phyloP scores from a whole-genome alignment of 2,329 filamentous ascomycete genomes.

The Alternaria ethzedia region DNA sequence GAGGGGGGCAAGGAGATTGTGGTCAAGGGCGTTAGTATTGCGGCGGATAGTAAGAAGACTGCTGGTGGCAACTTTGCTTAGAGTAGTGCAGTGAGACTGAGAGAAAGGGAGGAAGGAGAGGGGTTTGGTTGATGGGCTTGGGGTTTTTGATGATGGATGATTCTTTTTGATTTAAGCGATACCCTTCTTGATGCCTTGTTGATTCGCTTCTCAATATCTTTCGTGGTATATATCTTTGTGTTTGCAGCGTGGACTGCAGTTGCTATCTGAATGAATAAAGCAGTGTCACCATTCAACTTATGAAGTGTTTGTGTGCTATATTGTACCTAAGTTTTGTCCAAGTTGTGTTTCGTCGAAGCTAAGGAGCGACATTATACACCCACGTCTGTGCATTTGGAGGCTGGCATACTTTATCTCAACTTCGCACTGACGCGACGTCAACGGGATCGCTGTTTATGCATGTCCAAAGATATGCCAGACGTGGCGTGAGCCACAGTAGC shows the following conservation, averaged over 20 bases:
- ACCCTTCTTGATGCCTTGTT: background rate
- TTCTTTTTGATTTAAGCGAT: background rate
- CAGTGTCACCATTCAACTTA: background rate
- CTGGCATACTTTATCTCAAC: fast-evolving
- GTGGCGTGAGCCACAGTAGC: no score
- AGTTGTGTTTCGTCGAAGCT: background rate
- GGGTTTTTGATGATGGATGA: background rate
- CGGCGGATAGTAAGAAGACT: constrained; percentile 29
- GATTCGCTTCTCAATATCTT: background rate
- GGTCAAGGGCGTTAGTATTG: constrained; percentile 60
- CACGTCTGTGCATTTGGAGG: fast-evolving
- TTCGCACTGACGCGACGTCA: background rate
- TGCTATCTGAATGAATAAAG: background rate
- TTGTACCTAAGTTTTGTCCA: background rate
- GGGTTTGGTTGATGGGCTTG: background rate
- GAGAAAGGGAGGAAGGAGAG: no score
- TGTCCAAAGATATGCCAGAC: no score
- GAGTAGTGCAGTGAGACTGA: no score
- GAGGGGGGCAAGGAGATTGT: constrained; percentile 58
- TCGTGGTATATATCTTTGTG: background rate
- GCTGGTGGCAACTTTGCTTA: constrained; percentile 42
- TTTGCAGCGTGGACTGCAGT: background rate
- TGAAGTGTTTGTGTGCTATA: background rate
- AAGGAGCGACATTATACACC: background rate
- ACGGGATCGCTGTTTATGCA: background rate